phyloP scores from a whole-genome alignment of 768 basidiomycete species.

The Amanita exitialis region DNA sequence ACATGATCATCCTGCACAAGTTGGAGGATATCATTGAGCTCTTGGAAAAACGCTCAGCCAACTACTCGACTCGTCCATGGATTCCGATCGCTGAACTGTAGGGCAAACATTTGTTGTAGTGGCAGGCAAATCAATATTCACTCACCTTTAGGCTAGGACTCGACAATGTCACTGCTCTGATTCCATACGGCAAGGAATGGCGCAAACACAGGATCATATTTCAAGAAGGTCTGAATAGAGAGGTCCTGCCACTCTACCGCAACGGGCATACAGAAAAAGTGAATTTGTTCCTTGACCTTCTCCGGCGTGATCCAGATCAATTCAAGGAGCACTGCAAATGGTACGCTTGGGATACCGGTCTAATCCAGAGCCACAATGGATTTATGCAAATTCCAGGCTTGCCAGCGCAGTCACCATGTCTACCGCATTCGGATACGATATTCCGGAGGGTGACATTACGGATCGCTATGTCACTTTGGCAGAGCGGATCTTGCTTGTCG shows the following conservation, averaged over 20 bases:
- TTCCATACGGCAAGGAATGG: background rate
- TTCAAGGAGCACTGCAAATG: background rate
- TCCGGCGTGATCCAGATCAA: background rate
- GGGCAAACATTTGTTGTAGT: background rate
- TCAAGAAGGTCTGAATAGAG: background rate
- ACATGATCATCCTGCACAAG: conserved; percentile 6
- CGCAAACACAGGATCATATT: background rate
- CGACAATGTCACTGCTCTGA: background rate
- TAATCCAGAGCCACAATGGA: background rate
- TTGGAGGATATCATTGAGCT: conserved; percentile 4
- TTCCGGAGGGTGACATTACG: background rate
- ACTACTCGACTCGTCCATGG: conserved; percentile 14
- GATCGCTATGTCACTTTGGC: background rate
- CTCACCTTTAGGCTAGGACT: background rate
- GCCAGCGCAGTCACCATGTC: background rate
- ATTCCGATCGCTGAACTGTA: conserved; percentile 14
- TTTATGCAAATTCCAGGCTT: background rate
- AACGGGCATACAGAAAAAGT: background rate
- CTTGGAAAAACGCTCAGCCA: conserved; percentile 7
- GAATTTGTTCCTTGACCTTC: background rate
- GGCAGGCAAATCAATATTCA: background rate
- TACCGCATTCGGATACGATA: background rate
- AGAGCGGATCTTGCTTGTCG: background rate
- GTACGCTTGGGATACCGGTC: background rate
- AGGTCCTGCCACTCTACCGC: background rate